A percentile compares a stretch with the other conserved stretches of the same genome.
phyloP scores from a whole-genome alignment of 2,329 filamentous ascomycete genomes.

The Exophiala mesophila region DNA sequence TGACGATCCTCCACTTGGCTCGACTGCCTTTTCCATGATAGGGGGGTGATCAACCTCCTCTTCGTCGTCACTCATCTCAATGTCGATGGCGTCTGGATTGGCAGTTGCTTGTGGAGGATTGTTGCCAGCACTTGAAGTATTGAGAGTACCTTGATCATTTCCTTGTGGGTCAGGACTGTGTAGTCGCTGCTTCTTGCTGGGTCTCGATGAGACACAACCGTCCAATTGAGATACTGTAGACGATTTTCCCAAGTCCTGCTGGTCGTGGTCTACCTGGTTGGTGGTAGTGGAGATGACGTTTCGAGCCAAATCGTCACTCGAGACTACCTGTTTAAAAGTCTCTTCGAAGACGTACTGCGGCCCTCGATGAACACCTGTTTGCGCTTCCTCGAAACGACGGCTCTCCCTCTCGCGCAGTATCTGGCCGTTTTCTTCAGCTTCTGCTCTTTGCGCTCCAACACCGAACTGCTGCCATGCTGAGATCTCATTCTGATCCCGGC shows the following conservation, averaged over 20 bases:
- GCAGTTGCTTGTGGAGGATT: background rate
- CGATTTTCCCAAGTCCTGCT: background rate
- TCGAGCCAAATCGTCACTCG: slow-evolving; percentile 7
- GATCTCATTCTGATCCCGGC: slow-evolving; percentile 17
- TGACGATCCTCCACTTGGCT: slow-evolving; percentile 28
- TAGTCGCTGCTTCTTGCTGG: slow-evolving; percentile 16
- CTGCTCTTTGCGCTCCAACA: slow-evolving; percentile 30
- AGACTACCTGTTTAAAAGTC: slow-evolving; percentile 37
- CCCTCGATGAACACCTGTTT: slow-evolving; percentile 6
- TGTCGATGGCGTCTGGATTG: slow-evolving; percentile 23
- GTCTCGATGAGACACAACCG: slow-evolving; percentile 19
- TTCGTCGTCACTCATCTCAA: slow-evolving; percentile 9
- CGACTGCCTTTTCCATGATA: too few species aligned
- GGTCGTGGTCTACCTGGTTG: slow-evolving; percentile 1
- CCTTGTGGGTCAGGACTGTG: slow-evolving; percentile 1
- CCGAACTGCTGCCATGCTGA: slow-evolving; percentile 40
- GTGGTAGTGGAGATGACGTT: slow-evolving; percentile 11
- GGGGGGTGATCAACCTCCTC: slow-evolving; percentile 49
- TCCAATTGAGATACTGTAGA: slow-evolving; percentile 19
- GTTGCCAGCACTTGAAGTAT: background rate
- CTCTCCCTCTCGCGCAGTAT: slow-evolving; percentile 28
- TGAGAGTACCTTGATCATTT: background rate
- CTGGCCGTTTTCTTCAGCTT: slow-evolving; percentile 32
- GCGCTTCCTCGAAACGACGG: slow-evolving; percentile 15
- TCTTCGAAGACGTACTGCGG: slow-evolving; percentile 31